A percentile compares a stretch with the other conserved stretches of the same genome.
phyloP scores from a whole-genome alignment of 2,329 filamentous ascomycete species.

The Aspergillus novofumigatus region DNA sequence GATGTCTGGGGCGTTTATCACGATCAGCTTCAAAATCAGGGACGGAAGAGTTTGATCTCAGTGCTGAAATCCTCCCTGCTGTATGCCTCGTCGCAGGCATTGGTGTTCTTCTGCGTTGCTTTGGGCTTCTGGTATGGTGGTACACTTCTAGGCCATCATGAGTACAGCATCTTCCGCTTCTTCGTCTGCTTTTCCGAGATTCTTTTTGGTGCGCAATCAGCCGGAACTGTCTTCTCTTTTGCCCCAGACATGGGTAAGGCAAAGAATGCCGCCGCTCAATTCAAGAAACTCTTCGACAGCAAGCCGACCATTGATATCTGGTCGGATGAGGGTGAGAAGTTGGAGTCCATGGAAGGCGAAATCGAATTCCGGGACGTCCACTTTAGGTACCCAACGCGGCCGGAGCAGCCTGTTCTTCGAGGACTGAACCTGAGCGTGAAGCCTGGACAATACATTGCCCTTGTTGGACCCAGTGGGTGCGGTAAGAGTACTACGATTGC shows the following conservation, averaged over 20 bases:
- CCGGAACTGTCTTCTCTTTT: slow-evolving; percentile 83
- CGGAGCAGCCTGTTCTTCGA: slow-evolving; percentile 85
- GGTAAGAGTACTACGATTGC: slow-evolving; percentile 94
- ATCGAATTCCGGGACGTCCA: slow-evolving; percentile 91
- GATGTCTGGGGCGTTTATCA: slow-evolving; percentile 75
- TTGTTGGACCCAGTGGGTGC: slow-evolving; percentile 91
- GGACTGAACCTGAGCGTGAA: slow-evolving; percentile 61
- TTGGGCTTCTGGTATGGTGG: slow-evolving; percentile 93
- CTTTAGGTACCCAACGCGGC: slow-evolving; percentile 88
- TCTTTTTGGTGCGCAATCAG: slow-evolving; percentile 88
- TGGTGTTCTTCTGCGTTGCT: slow-evolving; percentile 78
- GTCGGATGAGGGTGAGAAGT: slow-evolving; percentile 62
- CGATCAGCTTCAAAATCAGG: slow-evolving; percentile 61
- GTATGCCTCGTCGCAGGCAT: slow-evolving; percentile 78
- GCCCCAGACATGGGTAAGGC: slow-evolving; percentile 93
- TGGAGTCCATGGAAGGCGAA: slow-evolving; percentile 65
- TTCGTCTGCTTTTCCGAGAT: slow-evolving; percentile 86
- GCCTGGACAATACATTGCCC: slow-evolving; percentile 55
- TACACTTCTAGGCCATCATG: slow-evolving; percentile 63
- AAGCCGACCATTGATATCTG: slow-evolving; percentile 78
- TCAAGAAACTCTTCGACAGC: slow-evolving; percentile 80
- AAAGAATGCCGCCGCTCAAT: slow-evolving; percentile 72
- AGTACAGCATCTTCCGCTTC: slow-evolving; percentile 81
- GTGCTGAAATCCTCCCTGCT: slow-evolving; percentile 72
- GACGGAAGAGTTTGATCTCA: slow-evolving; percentile 64